Conservation (phyloP, 768 basidiomycete species). For the Russula vinacea region DNA sequence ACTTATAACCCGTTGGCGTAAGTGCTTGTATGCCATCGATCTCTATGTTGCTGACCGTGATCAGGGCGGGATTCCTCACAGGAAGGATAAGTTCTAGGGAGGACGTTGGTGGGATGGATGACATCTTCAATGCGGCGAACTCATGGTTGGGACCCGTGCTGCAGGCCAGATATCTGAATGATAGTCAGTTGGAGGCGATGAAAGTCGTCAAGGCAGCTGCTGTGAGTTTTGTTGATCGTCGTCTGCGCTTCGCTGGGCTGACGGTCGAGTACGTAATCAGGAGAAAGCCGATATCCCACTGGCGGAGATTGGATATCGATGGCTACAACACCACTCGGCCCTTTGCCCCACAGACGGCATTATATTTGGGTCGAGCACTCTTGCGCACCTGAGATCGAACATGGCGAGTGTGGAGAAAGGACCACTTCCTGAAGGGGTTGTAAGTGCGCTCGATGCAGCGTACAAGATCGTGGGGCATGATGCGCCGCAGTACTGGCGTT, state of each 20-base stretch:
- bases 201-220: background rate
- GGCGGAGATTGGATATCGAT: background rate
- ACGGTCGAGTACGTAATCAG: slow-evolving; percentile 1
- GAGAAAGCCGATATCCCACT: background rate
- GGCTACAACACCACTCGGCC: background rate
- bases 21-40: background rate
- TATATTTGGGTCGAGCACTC: slow-evolving; percentile 3
- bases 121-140: background rate
- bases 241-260: background rate
- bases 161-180: background rate
- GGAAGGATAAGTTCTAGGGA: background rate
- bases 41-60: background rate
- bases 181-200: background rate
- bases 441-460: background rate
- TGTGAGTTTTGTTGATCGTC: background rate
- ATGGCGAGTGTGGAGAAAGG: background rate
- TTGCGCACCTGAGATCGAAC: background rate
- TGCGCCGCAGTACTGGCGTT: slow-evolving; percentile 1
- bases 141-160: background rate
- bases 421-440: background rate
- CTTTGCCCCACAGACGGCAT: background rate
- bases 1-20: background rate
- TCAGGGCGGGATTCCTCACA: background rate
- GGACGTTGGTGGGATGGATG: background rate
- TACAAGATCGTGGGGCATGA: background rate